Base-by-base conservation (phyloP, 2,329 filamentous ascomycete species). In the Claviceps pazoutovae region DNA sequence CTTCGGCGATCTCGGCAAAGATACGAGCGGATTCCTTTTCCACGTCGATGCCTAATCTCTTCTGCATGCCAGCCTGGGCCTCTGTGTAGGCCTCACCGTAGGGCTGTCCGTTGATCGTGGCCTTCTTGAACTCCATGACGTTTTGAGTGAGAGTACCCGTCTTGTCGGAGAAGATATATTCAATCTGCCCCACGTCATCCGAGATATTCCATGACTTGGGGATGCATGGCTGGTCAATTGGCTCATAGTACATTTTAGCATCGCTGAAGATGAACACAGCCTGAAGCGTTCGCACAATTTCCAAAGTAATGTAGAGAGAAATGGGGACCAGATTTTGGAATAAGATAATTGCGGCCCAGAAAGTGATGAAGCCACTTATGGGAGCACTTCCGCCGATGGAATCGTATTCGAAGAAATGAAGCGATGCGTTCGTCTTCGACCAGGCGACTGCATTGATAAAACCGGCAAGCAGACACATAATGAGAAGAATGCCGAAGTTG, bases 91-190 rank as follows among this genome's bases (percentile, higher is more conserved):
- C 93, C 70, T 98, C 93, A 55, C 94, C 93, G 59, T 98, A 98
- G 0, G 90, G 83, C 54, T 93, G 80, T n/a, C 91, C 91, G 61
- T 97, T 97, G 68, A 98, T 84, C 0, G 90, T 95, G 51, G 86
- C 89, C 68, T 98, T 98, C 68, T 97, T 98, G 79, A 97, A 98
- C 66, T 98, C 94, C 93, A 98, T 97, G 74, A 90, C 84, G 63
- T 97, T 97, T 70, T 93, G 94, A 5, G 91, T 97, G 59, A 97
- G 72, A 1, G 91, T 97, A 26, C 91, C 91, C 0, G 91, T 97
- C 74, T 97, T 97, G 73, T 97, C 91, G 0, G 90, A 96, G 68
- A 98, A 98, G 58, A 98, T 95, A 72, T 97, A 98, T 68, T 97
- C 93, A 56, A 98, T 95, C 69, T 98, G 93, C 13, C 93, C 93